phyloP scores from a whole-genome alignment of 2,329 filamentous ascomycete genomes.

The Arthroderma sp. region DNA sequence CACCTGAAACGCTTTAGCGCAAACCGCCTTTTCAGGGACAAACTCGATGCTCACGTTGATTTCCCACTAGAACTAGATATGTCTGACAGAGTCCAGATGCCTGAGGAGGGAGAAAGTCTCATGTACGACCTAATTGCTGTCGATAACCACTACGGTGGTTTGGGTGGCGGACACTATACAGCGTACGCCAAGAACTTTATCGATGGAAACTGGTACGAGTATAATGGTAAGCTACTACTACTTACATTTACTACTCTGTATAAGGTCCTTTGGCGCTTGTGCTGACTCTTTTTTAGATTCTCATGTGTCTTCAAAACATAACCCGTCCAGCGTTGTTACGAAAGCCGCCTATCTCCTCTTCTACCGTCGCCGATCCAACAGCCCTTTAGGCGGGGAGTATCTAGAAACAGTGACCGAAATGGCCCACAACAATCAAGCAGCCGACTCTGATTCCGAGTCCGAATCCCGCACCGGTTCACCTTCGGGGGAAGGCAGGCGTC shows the following conservation, averaged over 20 bases:
- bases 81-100: conserved; percentile 61
- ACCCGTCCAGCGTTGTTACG: conserved; percentile 54
- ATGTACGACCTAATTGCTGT: conserved; percentile 91
- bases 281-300: conserved; percentile 53
- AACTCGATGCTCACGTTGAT: conserved; percentile 80
- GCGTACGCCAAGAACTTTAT: conserved; percentile 88
- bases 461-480: conserved; percentile 35
- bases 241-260: background rate
- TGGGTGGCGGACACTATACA: conserved; percentile 93
- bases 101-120: conserved; percentile 66
- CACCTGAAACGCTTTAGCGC: conserved; percentile 94
- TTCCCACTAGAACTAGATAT: conserved; percentile 84
- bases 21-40: conserved; percentile 68
- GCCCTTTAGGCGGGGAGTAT: conserved; percentile 64
- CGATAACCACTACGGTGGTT: conserved; percentile 86
- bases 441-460: conserved; percentile 33
- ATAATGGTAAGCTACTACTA: conserved; percentile 58
- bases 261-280: background rate
- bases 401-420: conserved; percentile 58
- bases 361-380: conserved; percentile 71
- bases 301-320: conserved; percentile 48
- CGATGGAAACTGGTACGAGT: conserved; percentile 85
- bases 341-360: conserved; percentile 82
- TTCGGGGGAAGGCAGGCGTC: conserved; percentile 74
- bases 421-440: conserved; percentile 42